phyloP scores from a whole-genome alignment of 2,329 filamentous ascomycete species.

The Simplicillium sp. region DNA sequence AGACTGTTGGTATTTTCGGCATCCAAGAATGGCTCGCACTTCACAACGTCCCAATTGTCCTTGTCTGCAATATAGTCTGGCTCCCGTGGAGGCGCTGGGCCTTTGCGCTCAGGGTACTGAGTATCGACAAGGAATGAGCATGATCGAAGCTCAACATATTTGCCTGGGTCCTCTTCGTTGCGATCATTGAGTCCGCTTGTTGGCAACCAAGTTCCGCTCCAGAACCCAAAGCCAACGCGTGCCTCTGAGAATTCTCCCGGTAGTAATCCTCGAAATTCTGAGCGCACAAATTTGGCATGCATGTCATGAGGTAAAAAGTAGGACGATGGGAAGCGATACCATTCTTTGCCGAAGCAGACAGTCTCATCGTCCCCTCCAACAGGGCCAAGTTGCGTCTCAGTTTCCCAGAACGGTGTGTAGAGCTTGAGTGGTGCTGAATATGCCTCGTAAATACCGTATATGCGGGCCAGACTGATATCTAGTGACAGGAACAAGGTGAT shows the following conservation, averaged over 20 bases:
- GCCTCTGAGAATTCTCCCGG: constrained; percentile 85
- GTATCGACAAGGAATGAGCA: constrained; percentile 88
- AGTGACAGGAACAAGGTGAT: constrained; percentile 53
- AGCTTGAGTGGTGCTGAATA: constrained; percentile 74
- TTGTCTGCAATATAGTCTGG: constrained; percentile 70
- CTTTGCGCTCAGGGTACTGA: constrained; percentile 53
- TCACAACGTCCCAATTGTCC: constrained; percentile 67
- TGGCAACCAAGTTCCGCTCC: constrained; percentile 74
- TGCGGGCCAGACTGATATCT: constrained; percentile 60
- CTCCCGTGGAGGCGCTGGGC: constrained; percentile 53
- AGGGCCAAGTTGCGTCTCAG: constrained; percentile 32
- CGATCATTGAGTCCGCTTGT: constrained; percentile 84
- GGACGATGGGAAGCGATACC: constrained; percentile 94
- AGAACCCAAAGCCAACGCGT: constrained; percentile 57
- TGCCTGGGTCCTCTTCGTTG: constrained; percentile 76
- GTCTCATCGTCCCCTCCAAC: constrained; percentile 53
- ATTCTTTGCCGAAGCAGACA: constrained; percentile 91
- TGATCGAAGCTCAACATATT: constrained; percentile 69
- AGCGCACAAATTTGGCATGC: constrained; percentile 81
- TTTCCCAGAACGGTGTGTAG: constrained; percentile 57
- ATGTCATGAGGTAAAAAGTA: constrained; percentile 81
- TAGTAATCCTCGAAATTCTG: constrained; percentile 79
- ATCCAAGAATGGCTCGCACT: constrained; percentile 76
- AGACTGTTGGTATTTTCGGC: constrained; percentile 62
- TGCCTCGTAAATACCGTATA: constrained; percentile 66